Base-by-base conservation (phyloP, 1,139 yeast genomes). In the Insectozyma bohioensis region DNA sequence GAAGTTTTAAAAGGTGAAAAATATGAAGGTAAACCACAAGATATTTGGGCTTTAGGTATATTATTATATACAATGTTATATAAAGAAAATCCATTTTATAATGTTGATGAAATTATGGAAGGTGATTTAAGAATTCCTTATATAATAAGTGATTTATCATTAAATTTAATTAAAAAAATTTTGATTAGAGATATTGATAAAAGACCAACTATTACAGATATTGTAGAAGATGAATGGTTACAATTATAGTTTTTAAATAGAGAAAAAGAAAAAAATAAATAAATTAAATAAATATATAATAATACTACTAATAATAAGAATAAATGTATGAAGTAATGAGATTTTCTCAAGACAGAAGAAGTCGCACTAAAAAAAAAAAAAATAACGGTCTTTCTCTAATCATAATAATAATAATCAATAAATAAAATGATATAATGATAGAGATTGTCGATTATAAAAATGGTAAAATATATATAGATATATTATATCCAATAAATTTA, bases 31-130 rank as follows among this genome's bases (percentile, higher is more conserved):
- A 82, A 78, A 54, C 92, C 95, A 0, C 98, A 92, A 56, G 98
- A 92, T 58, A 80, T 90, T 2, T 92, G 98, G 98, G 96, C 97
- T 0, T 67, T 90, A 50, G 98, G 98, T 2, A 85, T 92, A 13
- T 65, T 92, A 40, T 63, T 92, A 14, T 92, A 88, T 61, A 92
- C 97, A 0, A 73, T 92, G 54, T 70, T 88, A n/a, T 90, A 84
- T 65, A 87, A 88, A 52, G 97, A 92, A 54, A 90, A 90, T 47
- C 98, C 98, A 5, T 92, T 90, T 51, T 87, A 87, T 58, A 87
- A 87, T 52, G 94, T 88, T 26, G 96, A 90, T 56, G 97, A 88
- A 56, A 92, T 92, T 37, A 77, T 90, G 79, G 96, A 86, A 45
- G 95, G 95, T 2, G 88, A 83, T 38, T 63, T 88, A 42, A 73